These are phyloP conservation scores for Clonostachys solani DNA, from an alignment of 2,329 filamentous ascomycete species.

Conservation along the genomic window DNA sequence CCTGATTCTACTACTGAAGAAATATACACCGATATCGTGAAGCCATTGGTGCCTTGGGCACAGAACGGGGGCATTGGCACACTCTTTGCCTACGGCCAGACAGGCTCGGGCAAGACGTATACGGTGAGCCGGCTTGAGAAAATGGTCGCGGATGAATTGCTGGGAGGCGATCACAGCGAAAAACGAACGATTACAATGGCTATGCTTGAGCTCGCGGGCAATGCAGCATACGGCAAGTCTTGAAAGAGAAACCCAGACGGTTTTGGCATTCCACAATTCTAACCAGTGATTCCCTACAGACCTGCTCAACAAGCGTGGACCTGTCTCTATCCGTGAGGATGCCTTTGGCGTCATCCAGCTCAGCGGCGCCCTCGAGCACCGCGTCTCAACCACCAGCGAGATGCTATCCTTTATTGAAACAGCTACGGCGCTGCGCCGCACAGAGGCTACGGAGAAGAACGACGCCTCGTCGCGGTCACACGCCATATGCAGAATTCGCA, in stretches of 20 bases:
- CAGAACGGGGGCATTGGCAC: conserved; percentile 42
- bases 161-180: conserved; percentile 14
- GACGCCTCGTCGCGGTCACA: conserved; percentile 43
- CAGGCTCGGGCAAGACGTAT: conserved; percentile 42
- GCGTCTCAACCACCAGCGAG: conserved; percentile 16
- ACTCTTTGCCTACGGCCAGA: conserved; percentile 44
- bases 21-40: conserved; percentile 34
- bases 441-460: conserved; percentile 38
- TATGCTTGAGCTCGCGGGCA: conserved; percentile 32
- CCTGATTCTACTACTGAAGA: conserved; percentile 25
- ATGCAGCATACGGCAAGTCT: conserved; percentile 19
- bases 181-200: conserved; percentile 22
- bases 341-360: conserved; percentile 37
- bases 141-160: conserved; percentile 28
- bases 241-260: not conserved
- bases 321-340: conserved; percentile 39
- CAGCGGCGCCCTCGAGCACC: conserved; percentile 33
- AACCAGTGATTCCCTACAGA: conserved; percentile 14
- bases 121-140: conserved; percentile 35
- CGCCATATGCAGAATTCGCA: conserved; percentile 39
- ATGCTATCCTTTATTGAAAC: conserved; percentile 26
- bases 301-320: conserved; percentile 32
- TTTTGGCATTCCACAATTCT: not conserved
- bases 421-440: conserved; percentile 31
- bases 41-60: conserved; percentile 36